Conservation (phyloP, 257 asterid genomes). For the Misopates orontium region DNA sequence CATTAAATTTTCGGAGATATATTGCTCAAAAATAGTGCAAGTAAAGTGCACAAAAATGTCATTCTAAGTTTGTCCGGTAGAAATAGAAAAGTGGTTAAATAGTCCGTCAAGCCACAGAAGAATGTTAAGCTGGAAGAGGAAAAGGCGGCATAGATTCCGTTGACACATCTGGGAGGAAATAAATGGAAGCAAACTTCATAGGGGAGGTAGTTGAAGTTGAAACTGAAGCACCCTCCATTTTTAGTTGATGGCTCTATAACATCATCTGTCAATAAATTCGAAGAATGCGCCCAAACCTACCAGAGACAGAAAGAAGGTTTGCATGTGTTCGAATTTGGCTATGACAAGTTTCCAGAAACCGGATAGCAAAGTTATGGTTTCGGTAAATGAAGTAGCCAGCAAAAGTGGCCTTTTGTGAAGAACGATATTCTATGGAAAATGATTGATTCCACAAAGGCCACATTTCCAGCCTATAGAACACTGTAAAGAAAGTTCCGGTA, state of each 20-base stretch:
- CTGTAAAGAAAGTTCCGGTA: constrained; percentile 57
- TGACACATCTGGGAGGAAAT: constrained; percentile 29
- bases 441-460: constrained; percentile 77
- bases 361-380: neutral
- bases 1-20: constrained; percentile 33
- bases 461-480: constrained; percentile 64
- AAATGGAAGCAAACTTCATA: constrained; percentile 23
- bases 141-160: constrained; percentile 33
- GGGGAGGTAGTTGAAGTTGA: constrained; percentile 25
- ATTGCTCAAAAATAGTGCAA: constrained; percentile 15
- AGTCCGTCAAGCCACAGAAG: constrained; percentile 35
- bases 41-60: constrained; percentile 20
- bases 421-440: constrained; percentile 60
- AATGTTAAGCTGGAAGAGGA: constrained; percentile 41
- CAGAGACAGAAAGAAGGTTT: constrained; percentile 22
- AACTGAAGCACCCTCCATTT: constrained; percentile 36
- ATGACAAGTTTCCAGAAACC: constrained; percentile 21
- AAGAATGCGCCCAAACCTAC: constrained; percentile 29
- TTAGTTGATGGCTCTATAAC: constrained; percentile 39
- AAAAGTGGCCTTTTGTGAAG: constrained; percentile 62
- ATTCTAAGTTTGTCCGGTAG: no score
- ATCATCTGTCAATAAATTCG: constrained; percentile 28
- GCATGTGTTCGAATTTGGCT: constrained; percentile 15
- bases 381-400: constrained; percentile 16
- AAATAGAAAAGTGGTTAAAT: no score